Conservation (phyloP, 2,329 filamentous ascomycete species). For the Monosporascus sp. region DNA sequence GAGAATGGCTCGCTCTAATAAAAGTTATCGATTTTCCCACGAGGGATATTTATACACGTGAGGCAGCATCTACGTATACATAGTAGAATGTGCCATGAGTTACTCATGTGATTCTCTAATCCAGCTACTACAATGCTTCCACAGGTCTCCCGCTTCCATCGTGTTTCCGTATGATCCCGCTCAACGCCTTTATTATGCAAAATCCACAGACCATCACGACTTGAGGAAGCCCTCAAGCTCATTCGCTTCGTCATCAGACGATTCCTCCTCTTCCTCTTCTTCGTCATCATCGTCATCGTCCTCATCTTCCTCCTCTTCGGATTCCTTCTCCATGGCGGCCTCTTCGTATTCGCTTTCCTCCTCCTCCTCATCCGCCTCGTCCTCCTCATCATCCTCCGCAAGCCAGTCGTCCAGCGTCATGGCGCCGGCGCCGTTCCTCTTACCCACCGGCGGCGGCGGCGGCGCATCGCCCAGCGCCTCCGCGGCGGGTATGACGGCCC, state of each 20-base stretch:
- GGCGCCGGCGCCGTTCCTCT: constrained; percentile 50
- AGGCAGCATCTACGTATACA: too few species aligned
- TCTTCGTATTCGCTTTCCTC: constrained; percentile 44
- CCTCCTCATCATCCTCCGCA: constrained; percentile 62
- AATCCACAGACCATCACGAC: constrained; percentile 12
- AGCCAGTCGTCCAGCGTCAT: constrained; percentile 95
- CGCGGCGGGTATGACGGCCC: constrained; percentile 49
- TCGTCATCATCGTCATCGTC: constrained; percentile 42
- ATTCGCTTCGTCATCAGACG: constrained; percentile 35
- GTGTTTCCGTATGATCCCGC: too few species aligned
- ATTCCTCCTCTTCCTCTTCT: constrained; percentile 32
- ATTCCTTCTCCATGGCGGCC: constrained; percentile 45
- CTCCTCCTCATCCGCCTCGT: constrained; percentile 48
- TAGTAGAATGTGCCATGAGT: too few species aligned
- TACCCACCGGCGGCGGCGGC: constrained; percentile 31
- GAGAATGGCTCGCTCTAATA: too few species aligned
- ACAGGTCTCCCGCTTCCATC: too few species aligned
- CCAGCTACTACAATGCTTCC: too few species aligned
- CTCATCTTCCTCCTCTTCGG: constrained; percentile 46
- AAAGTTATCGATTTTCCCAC: too few species aligned
- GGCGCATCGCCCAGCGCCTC: constrained; percentile 58
- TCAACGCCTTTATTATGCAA: not conserved
- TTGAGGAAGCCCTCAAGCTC: constrained; percentile 36
- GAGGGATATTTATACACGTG: too few species aligned
- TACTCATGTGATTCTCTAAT: too few species aligned